Conservation (phyloP, 202 grass and related monocot species). For the Brachypodium distachyon region DNA sequence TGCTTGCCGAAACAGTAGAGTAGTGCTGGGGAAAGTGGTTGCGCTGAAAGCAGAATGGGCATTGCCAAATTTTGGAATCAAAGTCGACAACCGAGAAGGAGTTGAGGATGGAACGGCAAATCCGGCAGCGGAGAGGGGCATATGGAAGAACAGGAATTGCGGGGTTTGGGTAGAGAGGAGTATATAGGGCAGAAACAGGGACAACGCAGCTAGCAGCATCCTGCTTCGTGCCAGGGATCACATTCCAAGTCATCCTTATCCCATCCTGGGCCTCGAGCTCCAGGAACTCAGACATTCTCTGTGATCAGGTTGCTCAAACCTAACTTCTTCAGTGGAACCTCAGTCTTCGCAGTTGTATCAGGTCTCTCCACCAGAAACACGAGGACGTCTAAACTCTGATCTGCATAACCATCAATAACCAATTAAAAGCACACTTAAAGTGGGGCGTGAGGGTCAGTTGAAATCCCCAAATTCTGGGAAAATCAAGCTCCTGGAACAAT, state of each 20-base stretch:
- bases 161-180: conserved; percentile 62
- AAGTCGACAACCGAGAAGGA: conserved; percentile 81
- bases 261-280: conserved; percentile 82
- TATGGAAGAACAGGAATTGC: conserved; percentile 65
- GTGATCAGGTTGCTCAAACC: neutral
- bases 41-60: conserved; percentile 93
- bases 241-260: conserved; percentile 94
- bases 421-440: neutral
- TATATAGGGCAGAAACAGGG: conserved; percentile 74
- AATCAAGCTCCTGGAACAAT: neutral
- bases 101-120: conserved; percentile 80
- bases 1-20: conserved; percentile 60
- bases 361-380: neutral
- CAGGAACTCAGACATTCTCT: conserved; percentile 83
- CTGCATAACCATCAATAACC: conserved; percentile 11
- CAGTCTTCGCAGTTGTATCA: neutral
- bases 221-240: conserved; percentile 78
- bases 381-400: neutral
- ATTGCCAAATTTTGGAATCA: conserved; percentile 78
- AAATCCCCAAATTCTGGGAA: neutral
- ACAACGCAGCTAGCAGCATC: conserved; percentile 56
- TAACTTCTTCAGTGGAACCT: neutral
- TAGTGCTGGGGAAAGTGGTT: conserved; percentile 88
- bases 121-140: conserved; percentile 65
- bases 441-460: neutral